Base-by-base conservation (phyloP, 371 early-diverging fungal species). In the Mortierella sp. region DNA sequence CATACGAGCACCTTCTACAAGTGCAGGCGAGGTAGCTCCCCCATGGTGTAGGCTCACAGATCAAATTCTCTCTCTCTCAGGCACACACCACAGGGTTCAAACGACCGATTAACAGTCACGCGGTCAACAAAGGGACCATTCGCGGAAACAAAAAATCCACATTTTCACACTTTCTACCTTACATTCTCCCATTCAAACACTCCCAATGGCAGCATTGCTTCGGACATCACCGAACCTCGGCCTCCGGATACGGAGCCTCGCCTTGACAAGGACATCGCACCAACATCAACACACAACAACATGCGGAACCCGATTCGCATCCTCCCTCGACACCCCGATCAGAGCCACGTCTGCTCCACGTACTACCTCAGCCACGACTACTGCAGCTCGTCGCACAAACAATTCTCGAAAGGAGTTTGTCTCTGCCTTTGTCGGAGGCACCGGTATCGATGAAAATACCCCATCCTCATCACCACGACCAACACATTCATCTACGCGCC, bases 241-340 rank as follows among this genome's bases (percentile, higher is more conserved):
- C 24, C 34, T 24, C 42, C 68, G 68, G 68, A 68, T 68, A 68
- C 68, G 68, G 44, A 68, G 9, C 19, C 68, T 68, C 21, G 42
- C 42, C 34, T 19, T 38, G 44, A 42, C 68, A 34, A 63, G 63
- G 63, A 63, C 68, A 24, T 42, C 34, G 24, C 34, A 9, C 42
- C 68, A 68, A 24, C 42, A 68, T 19, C 24, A 19, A 10, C 16
- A 4, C 21, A 24, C 38, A 24, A n/a, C 55, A 21, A 24, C n/a
- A n/a, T 55, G n/a, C 19, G 55, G 55, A 24, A 38, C 68, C 42
- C 68, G 68, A 42, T 68, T 42, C 42, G 68, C 68, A 3, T 68
- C 68, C 38, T 38, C 68, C 10, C 42, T 68, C 21, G 68, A 68
- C 68, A 68, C 68, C 19, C 34, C 68, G 68, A 68, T 68, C 68